These are phyloP conservation scores for Nicotiana benthamiana DNA, from an alignment of 257 asterid genomes.

Conservation along the genomic window DNA sequence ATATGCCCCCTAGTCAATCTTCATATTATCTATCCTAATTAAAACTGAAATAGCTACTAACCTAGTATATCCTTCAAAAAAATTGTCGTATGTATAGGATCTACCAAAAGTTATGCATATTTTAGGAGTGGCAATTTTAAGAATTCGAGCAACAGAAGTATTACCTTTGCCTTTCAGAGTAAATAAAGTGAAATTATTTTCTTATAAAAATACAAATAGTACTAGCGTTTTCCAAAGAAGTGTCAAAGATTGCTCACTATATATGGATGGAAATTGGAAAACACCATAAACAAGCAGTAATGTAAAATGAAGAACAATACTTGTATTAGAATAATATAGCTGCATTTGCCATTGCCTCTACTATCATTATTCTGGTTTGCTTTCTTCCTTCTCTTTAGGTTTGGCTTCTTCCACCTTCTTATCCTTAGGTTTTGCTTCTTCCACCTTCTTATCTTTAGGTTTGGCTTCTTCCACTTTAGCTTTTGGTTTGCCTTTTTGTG, in stretches of 20 bases:
- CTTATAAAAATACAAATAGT: background rate
- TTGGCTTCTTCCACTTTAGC: conserved; percentile 2
- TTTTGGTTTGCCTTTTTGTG: conserved; percentile 15
- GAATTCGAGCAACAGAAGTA: background rate
- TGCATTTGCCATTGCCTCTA: background rate
- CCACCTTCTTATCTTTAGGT: background rate
- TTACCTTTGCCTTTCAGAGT: background rate
- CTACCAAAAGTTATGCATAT: background rate
- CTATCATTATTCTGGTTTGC: conserved; percentile 1
- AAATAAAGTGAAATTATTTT: background rate
- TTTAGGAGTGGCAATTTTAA: background rate
- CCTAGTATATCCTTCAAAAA: background rate
- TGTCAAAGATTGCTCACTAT: background rate
- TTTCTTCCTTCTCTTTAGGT: background rate
- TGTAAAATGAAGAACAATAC: conserved; percentile 2
- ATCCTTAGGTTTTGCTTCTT: background rate
- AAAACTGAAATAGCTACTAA: background rate
- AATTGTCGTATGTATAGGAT: background rate
- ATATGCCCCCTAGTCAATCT: background rate
- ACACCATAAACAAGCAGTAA: background rate
- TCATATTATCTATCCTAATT: background rate
- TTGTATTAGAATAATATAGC: background rate
- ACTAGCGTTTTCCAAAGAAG: background rate
- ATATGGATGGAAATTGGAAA: background rate
- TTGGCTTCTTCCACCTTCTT: conserved; percentile 3